These are phyloP conservation scores for Xerocomus spinulosus DNA, from an alignment of 768 basidiomycete genomes.

Conservation along the genomic window DNA sequence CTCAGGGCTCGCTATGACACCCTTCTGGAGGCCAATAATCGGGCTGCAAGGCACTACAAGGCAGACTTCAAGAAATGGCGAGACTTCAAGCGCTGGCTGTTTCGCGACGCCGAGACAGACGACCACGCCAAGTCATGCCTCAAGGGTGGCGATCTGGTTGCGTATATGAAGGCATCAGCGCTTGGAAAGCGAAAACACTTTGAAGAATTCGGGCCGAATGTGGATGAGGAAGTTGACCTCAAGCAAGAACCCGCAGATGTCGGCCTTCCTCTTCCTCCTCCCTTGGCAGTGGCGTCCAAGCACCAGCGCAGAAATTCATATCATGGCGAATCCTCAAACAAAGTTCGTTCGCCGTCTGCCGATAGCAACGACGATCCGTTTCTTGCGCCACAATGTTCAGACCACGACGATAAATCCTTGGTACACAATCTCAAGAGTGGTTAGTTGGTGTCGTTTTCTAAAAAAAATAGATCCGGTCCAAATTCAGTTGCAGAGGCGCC, in stretches of 20 bases:
- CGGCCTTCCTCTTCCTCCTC: constrained; percentile 1
- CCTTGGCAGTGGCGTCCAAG: not conserved
- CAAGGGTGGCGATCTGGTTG: constrained; percentile 28
- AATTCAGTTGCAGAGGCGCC: constrained; percentile 7
- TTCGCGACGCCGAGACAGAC: constrained; percentile 31
- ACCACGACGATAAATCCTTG: not conserved
- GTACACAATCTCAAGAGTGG: constrained; percentile 1
- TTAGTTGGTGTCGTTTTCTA: constrained; percentile 4
- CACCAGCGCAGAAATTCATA: constrained; percentile 16
- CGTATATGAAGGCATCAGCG: constrained; percentile 15
- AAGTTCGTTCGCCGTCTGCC: constrained; percentile 3
- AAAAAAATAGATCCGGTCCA: not conserved
- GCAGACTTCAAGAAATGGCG: constrained; percentile 53
- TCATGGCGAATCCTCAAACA: constrained; percentile 11
- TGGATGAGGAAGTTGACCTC: not conserved
- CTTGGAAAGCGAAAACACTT: constrained; percentile 28
- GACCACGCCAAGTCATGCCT: constrained; percentile 25
- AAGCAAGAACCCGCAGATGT: constrained; percentile 6
- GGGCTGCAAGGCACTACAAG: constrained; percentile 45
- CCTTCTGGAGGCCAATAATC: constrained; percentile 40
- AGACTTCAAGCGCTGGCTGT: constrained; percentile 41
- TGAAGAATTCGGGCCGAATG: constrained; percentile 18
- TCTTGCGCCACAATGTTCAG: not conserved
- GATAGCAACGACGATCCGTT: constrained; percentile 10
- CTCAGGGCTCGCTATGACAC: constrained; percentile 43